Base-by-base conservation (phyloP, 805 yeast species). In the Nematodospora valgi region DNA sequence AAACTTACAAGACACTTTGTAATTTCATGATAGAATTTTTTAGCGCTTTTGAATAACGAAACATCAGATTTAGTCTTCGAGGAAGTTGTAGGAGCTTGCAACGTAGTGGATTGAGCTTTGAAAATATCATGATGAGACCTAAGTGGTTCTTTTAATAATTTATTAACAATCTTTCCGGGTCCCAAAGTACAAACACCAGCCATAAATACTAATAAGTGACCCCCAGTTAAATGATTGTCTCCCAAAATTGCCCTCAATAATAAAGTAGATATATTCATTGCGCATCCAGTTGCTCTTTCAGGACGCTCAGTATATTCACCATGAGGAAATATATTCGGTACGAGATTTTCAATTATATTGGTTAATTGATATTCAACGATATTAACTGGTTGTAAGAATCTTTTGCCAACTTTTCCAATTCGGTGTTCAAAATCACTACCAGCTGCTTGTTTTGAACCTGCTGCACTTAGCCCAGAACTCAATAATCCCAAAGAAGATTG, bases 141-240 rank as follows among this genome's bases (percentile, higher is more conserved):
- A 29, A 80, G 61, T 5, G 86, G 81, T 38, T 77, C 82, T 46
- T 74, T 79, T 38, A 79, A 60, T 17, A 62, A 57, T n/a, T 68
- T 58, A 6, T 72, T 71, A 8, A 80, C 85, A 22, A 81, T 74
- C 24, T 60, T 49, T 2, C 86, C 87, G 2, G 83, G 82, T 1
- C 86, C 86, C 41, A 59, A 59, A 0, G 86, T 81, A 45, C 82
- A 74, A 5, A 82, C 78, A 1, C 86, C 86, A 19, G 79, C 83
- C 4, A 74, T 50, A 47, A 80, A 80, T 16, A 72, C 53, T 49
- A 78, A 51, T 4, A 78, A 50, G 32, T 76, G 77, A 0, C 79
- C 75, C 1, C 83, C 83, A 1, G 72, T 58, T 19, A 72, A 42
- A 2, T 70, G 58, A 24, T 38, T 40, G 20, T 45, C 39, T 6